Evolutionary conservation across 768 basidiomycete species (phyloP).

Genomic region (Strobilomyces echinocephalus): DNA sequence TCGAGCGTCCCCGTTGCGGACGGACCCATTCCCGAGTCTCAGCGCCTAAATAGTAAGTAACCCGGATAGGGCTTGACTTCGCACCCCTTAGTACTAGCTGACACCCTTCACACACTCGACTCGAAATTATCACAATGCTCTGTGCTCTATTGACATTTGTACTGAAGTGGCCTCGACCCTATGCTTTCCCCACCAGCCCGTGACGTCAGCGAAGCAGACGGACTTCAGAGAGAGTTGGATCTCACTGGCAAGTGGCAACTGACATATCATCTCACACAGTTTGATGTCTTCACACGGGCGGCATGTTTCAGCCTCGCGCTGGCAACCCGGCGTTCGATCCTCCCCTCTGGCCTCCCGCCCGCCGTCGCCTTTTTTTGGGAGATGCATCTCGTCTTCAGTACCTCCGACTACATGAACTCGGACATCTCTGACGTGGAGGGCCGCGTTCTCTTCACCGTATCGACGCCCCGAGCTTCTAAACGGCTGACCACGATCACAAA

Average conservation of each 20-base stretch:
- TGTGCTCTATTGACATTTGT: no score
- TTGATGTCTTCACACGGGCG: conserved; percentile 3
- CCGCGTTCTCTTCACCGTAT: conserved; percentile 19
- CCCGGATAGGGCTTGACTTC: no score
- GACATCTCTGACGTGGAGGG: conserved; percentile 18
- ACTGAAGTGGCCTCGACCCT: no score
- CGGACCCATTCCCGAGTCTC: no score
- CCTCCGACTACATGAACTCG: conserved; percentile 17
- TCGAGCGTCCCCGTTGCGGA: no score
- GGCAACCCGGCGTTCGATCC: not conserved
- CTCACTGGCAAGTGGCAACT: not conserved
- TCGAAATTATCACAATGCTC: no score
- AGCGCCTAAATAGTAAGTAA: no score
- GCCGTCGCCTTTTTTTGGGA: not conserved
- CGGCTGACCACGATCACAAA: conserved; percentile 24
- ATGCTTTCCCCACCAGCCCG: no score
- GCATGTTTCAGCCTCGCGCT: not conserved
- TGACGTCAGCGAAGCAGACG: no score
- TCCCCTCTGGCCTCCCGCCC: not conserved
- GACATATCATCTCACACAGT: conserved; percentile 10
- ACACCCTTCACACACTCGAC: no score
- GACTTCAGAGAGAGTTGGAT: no score
- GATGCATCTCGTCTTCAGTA: conserved; percentile 22
- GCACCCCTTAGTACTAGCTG: no score
- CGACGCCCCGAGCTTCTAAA: conserved; percentile 10